Base-by-base conservation (phyloP, 164 flowering plant genomes). In the Litsea cubeba region DNA sequence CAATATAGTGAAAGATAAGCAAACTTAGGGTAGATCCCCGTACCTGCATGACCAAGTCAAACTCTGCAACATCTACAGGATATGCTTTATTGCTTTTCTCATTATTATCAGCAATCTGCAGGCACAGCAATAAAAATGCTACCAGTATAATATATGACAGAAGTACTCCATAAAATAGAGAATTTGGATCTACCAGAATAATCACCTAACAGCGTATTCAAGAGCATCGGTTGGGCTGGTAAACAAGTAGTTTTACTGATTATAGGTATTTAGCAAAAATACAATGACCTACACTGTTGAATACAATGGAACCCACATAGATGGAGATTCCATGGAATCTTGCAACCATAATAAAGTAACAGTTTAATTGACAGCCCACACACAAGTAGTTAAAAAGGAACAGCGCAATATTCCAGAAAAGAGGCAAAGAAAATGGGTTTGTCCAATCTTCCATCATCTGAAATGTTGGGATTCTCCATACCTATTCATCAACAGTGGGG, bases 21-120 rank as follows among this genome's bases (percentile, higher is more conserved):
- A 40, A 51, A 62, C 71, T 68, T 50, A 35, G 40, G 50, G 62
- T 5, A 50, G 26, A 30, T 17, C 40, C 46, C 18, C 6, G 3
- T 83, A 95, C 97, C 95, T 95, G 95, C 99, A 95, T 93, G 71
- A 90, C 95, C 77, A 90, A 78, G 85, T 92, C 87, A 83, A 95
- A 92, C 82, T 93, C 98, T 73, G 89, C 95, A 75, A 95, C 92
- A 75, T 84, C 79, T 66, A 77, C 62, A 26, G 83, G 83, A 79
- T 80, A 79, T 68, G 84, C 79, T 51, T 79, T 81, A 71, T 77
- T 76, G 49, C 28, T 82, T 62, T 82, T 84, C 80, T 82, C 90
- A 82, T 86, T 89, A 79, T 80, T 85, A 14, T 24, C 15, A 25
- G 88, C 89, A 70, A 78, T 85, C 98, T 94, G 89, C 68, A 85